These are phyloP conservation scores for Beverwykella pulmonaria DNA, from an alignment of 495 filamentous ascomycete genomes.

Conservation along the genomic window DNA sequence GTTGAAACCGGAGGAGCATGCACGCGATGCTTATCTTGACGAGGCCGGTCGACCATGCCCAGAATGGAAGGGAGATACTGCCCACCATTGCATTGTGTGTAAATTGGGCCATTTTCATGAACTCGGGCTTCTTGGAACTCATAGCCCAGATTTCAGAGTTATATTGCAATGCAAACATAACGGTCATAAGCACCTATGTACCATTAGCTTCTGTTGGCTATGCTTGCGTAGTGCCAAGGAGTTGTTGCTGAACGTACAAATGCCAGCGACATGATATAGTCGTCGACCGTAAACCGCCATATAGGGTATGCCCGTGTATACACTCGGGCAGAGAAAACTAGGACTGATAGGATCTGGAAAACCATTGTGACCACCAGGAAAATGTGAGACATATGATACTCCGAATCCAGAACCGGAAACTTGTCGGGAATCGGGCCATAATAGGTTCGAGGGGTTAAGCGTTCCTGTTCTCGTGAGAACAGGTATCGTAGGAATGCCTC, in stretches of 20 bases:
- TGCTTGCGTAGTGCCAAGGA: neutral
- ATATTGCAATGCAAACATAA: constrained; percentile 4
- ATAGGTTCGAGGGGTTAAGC: neutral
- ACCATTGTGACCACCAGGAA: constrained; percentile 11
- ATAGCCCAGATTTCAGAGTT: neutral
- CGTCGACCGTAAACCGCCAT: constrained; percentile 21
- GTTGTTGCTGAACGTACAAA: constrained; percentile 8
- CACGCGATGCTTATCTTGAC: constrained; percentile 45
- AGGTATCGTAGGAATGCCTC: neutral
- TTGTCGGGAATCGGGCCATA: neutral
- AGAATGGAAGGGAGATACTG: constrained; percentile 28
- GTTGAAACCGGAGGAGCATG: constrained; percentile 45
- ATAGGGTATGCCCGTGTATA: constrained; percentile 16
- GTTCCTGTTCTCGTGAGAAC: neutral
- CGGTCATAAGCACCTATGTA: neutral
- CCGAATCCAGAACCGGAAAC: neutral
- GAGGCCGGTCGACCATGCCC: constrained; percentile 40
- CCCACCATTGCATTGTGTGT: constrained; percentile 3
- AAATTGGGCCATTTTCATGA: neutral
- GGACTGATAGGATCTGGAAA: constrained; percentile 1
- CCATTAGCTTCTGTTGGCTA: neutral
- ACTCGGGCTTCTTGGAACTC: neutral
- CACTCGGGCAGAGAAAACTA: constrained; percentile 13
- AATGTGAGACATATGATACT: neutral
- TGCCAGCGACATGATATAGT: constrained; percentile 19